Conservation (phyloP, 2,329 filamentous ascomycete genomes). For the Grosmannia penicillata region DNA sequence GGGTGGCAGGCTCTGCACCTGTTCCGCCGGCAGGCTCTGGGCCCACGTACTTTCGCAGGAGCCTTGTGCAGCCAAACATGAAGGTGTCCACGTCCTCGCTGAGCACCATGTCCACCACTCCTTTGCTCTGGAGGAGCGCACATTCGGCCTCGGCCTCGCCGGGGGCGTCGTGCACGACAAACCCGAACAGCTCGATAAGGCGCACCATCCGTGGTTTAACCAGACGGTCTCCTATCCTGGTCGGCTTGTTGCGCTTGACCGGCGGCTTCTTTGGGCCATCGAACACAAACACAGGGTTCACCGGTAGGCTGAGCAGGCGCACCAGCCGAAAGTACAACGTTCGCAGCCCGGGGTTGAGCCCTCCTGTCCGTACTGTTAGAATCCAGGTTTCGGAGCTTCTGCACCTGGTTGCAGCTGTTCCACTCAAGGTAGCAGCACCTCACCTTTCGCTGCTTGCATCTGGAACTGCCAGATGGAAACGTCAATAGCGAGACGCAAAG, state of each 20-base stretch:
- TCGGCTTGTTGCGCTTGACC: slow-evolving; percentile 77
- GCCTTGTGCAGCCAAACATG: slow-evolving; percentile 83
- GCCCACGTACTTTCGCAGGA: slow-evolving; percentile 72
- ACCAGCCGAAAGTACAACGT: slow-evolving; percentile 87
- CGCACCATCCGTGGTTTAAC: no score
- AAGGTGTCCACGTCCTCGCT: slow-evolving; percentile 95
- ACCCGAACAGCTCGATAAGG: slow-evolving; percentile 72
- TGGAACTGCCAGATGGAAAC: slow-evolving; percentile 98
- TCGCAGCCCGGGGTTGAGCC: slow-evolving; percentile 75
- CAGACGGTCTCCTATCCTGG: slow-evolving; percentile 48
- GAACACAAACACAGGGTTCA: slow-evolving; percentile 38
- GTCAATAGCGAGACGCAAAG: slow-evolving; percentile 79
- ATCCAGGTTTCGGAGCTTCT: not conserved
- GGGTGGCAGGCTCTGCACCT: no score
- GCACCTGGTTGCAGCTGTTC: not conserved
- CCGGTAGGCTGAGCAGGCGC: slow-evolving; percentile 29
- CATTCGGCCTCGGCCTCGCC: slow-evolving; percentile 96
- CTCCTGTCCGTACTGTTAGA: slow-evolving; percentile 27
- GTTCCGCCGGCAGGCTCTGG: no score
- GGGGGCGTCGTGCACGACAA: slow-evolving; percentile 70
- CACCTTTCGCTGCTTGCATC: slow-evolving; percentile 64
- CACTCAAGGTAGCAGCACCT: slow-evolving; percentile 1
- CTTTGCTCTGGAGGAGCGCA: slow-evolving; percentile 65
- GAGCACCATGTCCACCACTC: slow-evolving; percentile 81
- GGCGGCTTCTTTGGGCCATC: slow-evolving; percentile 39